A percentile compares a stretch with the other conserved stretches of the same genome.
These are phyloP conservation scores for Polyporus arcularius DNA, from an alignment of 768 basidiomycete genomes.

Conservation along the genomic window DNA sequence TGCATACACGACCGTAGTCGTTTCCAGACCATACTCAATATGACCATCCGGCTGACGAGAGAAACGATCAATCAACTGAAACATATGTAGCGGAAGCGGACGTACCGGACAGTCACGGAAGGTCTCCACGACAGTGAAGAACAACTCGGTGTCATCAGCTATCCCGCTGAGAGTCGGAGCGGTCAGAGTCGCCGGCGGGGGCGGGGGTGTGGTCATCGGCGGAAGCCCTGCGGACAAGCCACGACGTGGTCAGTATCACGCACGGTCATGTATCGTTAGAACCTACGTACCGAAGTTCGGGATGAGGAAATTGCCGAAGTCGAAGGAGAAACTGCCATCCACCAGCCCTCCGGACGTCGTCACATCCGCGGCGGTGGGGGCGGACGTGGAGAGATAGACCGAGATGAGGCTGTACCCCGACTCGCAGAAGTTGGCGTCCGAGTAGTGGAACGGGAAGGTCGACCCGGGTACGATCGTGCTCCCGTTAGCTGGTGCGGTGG, in stretches of 20 bases:
- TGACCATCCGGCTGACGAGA: slow-evolving; percentile 8
- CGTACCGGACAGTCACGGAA: slow-evolving; percentile 23
- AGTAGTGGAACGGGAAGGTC: slow-evolving; percentile 20
- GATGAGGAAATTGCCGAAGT: slow-evolving; percentile 22
- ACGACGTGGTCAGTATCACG: background rate
- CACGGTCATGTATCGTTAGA: background rate
- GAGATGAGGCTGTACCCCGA: slow-evolving; percentile 22
- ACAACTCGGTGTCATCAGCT: slow-evolving; percentile 13
- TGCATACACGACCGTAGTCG: slow-evolving; percentile 14
- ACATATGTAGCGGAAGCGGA: background rate
- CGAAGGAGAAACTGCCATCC: slow-evolving; percentile 17
- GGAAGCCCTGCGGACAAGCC: slow-evolving; percentile 13
- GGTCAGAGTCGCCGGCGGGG: slow-evolving; percentile 15
- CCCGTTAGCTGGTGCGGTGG: slow-evolving; percentile 7
- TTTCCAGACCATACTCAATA: slow-evolving; percentile 21
- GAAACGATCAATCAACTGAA: background rate
- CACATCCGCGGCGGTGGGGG: slow-evolving; percentile 13
- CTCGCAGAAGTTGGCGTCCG: slow-evolving; percentile 19
- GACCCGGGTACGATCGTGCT: slow-evolving; percentile 12
- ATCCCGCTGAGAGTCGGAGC: slow-evolving; percentile 11
- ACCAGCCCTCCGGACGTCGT: slow-evolving; percentile 14
- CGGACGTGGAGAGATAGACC: slow-evolving; percentile 14
- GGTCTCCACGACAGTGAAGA: slow-evolving; percentile 21
- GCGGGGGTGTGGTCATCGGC: slow-evolving; percentile 12
- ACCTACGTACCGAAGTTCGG: slow-evolving; percentile 22